Percentiles rank a stretch among this genome's conserved stretches.
phyloP scores from a whole-genome alignment of 345 rosid species.

The Mangifera indica region DNA sequence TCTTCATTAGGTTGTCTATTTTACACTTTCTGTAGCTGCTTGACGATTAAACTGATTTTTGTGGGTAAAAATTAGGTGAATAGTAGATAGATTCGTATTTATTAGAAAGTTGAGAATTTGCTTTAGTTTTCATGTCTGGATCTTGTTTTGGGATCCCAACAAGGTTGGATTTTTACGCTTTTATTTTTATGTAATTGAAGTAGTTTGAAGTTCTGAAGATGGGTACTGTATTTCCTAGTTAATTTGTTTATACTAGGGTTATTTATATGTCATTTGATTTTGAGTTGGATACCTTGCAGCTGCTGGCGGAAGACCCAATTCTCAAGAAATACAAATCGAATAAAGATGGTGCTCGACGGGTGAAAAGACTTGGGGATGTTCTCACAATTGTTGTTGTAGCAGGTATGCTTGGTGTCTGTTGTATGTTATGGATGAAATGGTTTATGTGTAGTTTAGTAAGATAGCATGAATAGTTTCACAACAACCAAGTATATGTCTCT shows the following conservation, averaged over 20 bases:
- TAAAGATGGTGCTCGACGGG: conserved; percentile 49
- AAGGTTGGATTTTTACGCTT: not conserved
- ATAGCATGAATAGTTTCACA: not conserved
- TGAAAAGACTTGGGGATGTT: conserved; percentile 76
- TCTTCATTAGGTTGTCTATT: not conserved
- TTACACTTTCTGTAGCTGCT: not conserved
- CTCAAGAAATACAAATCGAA: conserved; percentile 76
- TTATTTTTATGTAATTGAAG: not conserved
- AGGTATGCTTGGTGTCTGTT: conserved; percentile 37
- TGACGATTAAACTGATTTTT: not conserved
- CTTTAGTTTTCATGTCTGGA: conserved; percentile 4
- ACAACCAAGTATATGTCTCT: not conserved
- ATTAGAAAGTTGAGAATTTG: not conserved
- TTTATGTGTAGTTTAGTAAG: not conserved
- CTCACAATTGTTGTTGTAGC: conserved; percentile 83
- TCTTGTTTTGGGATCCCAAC: not conserved
- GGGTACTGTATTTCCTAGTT: not conserved
- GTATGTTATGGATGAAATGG: not conserved
- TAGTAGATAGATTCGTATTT: not conserved
- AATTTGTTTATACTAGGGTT: not conserved
- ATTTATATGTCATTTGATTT: not conserved
- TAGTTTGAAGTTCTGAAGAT: not conserved
- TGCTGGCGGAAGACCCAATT: conserved; percentile 72
- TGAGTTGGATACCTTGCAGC: conserved; percentile 42
- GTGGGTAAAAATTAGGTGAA: conserved; percentile 8